Conservation (phyloP, 768 basidiomycete species). For the Serendipita sp. region DNA sequence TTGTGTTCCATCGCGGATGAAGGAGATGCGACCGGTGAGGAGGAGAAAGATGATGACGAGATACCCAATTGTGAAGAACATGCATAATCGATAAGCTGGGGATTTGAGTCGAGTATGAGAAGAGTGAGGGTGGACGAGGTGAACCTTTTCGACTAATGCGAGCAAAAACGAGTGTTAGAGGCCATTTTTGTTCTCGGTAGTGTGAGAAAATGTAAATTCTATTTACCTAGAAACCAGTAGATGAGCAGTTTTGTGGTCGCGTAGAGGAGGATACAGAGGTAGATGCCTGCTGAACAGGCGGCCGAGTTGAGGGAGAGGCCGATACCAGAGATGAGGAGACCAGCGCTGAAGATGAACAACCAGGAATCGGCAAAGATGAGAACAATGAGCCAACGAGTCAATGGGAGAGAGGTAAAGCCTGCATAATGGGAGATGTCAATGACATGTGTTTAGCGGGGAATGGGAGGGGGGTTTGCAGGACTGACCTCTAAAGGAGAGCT, state of each 20-base stretch:
- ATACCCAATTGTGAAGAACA: constrained; percentile 24
- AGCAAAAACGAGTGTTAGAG: background rate
- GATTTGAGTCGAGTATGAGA: constrained; percentile 18
- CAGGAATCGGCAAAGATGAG: background rate
- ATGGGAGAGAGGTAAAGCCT: background rate
- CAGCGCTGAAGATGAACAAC: constrained; percentile 18
- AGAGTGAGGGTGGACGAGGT: constrained; percentile 24
- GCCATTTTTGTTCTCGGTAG: background rate
- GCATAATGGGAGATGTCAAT: background rate
- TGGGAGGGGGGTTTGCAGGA: constrained; percentile 9
- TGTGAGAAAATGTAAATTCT: background rate
- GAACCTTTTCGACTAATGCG: constrained; percentile 27
- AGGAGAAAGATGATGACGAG: constrained; percentile 24
- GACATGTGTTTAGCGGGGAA: background rate
- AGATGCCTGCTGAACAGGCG: constrained; percentile 28
- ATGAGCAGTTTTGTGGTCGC: constrained; percentile 22
- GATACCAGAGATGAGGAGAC: constrained; percentile 28
- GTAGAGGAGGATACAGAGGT: constrained; percentile 24
- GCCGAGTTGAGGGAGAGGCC: constrained; percentile 24
- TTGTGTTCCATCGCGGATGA: constrained; percentile 14
- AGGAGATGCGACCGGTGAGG: constrained; percentile 24
- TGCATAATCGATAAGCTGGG: constrained; percentile 27
- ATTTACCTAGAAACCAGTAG: constrained; percentile 28
- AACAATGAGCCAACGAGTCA: background rate
- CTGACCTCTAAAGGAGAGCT: constrained; percentile 18